phyloP scores from a whole-genome alignment of 1,284 basidiomycete genomes.

The Cerioporus squamosus region DNA sequence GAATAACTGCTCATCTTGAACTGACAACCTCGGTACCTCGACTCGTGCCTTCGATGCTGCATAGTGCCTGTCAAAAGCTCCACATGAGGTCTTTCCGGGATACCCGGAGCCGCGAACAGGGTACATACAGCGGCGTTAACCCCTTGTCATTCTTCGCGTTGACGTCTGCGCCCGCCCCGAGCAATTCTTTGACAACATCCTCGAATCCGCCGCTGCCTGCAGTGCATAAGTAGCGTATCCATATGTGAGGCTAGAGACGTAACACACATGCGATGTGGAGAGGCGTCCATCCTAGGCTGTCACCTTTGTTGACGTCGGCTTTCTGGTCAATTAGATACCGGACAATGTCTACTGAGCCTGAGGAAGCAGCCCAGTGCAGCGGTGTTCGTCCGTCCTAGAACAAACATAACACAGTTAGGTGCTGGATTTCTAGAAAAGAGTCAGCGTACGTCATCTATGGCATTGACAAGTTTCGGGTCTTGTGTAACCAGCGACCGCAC shows the following conservation, averaged over 20 bases:
- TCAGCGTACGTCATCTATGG: conserved; percentile 63
- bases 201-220: conserved; percentile 83
- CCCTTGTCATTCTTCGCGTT: conserved; percentile 86
- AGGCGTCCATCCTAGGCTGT: conserved; percentile 84
- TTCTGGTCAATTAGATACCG: conserved; percentile 77
- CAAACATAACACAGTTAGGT: background rate
- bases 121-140: conserved; percentile 79
- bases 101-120: no score
- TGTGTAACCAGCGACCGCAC: conserved; percentile 73
- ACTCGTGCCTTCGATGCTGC: conserved; percentile 92
- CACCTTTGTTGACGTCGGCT: conserved; percentile 73
- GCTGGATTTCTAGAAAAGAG: background rate
- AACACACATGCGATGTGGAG: conserved; percentile 83
- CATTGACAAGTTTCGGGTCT: conserved; percentile 68
- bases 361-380: conserved; percentile 88
- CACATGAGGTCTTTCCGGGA: no score
- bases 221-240: background rate
- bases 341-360: conserved; percentile 70
- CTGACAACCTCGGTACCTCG: conserved; percentile 56
- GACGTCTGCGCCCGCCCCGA: conserved; percentile 86
- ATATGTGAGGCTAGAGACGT: background rate
- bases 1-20: no score
- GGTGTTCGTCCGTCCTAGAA: conserved; percentile 85
- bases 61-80: conserved; percentile 69
- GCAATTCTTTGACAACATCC: conserved; percentile 77